Evolutionary conservation across 2,329 filamentous ascomycete species (phyloP), one percentile per base, ranked within the genome.

Genomic region (Lecanicillium sp.): DNA sequence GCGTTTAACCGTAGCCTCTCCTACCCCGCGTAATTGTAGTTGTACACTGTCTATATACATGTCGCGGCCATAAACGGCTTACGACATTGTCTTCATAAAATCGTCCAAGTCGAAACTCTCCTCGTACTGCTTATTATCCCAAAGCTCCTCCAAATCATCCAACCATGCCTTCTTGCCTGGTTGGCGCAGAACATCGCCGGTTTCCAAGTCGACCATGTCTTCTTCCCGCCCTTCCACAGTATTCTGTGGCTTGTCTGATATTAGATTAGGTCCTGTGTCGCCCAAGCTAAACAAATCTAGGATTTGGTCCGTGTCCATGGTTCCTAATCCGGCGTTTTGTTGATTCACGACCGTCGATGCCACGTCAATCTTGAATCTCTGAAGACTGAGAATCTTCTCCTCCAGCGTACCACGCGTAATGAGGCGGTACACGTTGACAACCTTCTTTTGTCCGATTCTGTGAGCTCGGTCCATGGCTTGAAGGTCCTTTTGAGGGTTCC

Each of bases 301-400:
- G 43, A 98, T 94, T 62, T 98, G 89, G 55, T 96, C 92, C 29
- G 94, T 98, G 60, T 96, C 90, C 92, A 98, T 98, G 12, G 88
- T 94, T 35, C 71, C 83, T 2, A 98, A 67, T 1, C 92, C 92
- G 2, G 92, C 90, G 51, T 98, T 98, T 65, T 98, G 92, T 63
- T 98, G 92, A 59, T 98, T 98, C 48, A 98, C 94, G 5, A 98
- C 92, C 0, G 94, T 98, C 37, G 85, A 94, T 30, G 92, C 94
- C 15, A 98, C 89, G 60, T 98, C 92, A 54, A 98, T 95, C 71
- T 98, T 98, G 80, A 98, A 98, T 37, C 92, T 83, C 77, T 98
- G 92, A 41, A 98, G 80, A 56, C 85, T 94, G 54, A 98, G 68
- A 55, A 98, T 98, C 76, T 98, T 98, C 70, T 98, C 92, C 62